Conservation (phyloP, 2,329 filamentous ascomycete genomes). For the Alternaria burnsii region DNA sequence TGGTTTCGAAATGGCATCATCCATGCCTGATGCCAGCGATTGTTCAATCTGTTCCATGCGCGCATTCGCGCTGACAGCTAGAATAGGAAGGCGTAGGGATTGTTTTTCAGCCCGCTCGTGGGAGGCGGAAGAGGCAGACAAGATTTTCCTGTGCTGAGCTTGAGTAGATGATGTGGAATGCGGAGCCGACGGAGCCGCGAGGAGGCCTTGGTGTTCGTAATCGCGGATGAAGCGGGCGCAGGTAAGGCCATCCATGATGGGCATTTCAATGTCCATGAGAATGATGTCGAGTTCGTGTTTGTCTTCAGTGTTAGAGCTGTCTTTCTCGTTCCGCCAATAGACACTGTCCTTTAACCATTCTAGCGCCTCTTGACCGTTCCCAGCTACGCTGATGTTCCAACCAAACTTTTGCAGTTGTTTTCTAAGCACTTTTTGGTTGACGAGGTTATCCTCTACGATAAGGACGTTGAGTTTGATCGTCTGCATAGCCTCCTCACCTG, state of each 20-base stretch:
- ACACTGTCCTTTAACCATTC: conserved; percentile 44
- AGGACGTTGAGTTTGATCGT: conserved; percentile 34
- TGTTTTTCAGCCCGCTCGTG: background rate
- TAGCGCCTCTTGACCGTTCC: conserved; percentile 51
- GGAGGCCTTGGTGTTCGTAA: conserved; percentile 34
- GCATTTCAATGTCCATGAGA: conserved; percentile 49
- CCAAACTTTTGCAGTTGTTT: conserved; percentile 51
- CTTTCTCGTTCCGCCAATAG: conserved; percentile 28
- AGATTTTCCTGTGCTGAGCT: background rate
- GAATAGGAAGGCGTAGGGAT: conserved; percentile 32
- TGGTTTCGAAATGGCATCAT: conserved; percentile 39
- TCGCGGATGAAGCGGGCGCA: conserved; percentile 40
- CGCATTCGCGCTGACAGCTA: conserved; percentile 49
- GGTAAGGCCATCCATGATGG: conserved; percentile 45
- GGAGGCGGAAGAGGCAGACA: background rate
- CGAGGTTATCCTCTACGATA: conserved; percentile 52
- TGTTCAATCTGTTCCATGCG: conserved; percentile 43
- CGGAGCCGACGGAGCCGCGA: conserved; percentile 12
- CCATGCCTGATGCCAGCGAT: conserved; percentile 44
- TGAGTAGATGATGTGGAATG: conserved; percentile 7
- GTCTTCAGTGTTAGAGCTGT: background rate
- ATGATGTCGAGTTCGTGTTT: conserved; percentile 34
- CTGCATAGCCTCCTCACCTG: conserved; percentile 34
- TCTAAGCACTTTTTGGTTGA: conserved; percentile 54
- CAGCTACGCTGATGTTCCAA: conserved; percentile 49